Evolutionary conservation across 2,329 filamentous ascomycete genomes (phyloP), one percentile per base, ranked within the genome.

Genomic region (Colletotrichum sp.): DNA sequence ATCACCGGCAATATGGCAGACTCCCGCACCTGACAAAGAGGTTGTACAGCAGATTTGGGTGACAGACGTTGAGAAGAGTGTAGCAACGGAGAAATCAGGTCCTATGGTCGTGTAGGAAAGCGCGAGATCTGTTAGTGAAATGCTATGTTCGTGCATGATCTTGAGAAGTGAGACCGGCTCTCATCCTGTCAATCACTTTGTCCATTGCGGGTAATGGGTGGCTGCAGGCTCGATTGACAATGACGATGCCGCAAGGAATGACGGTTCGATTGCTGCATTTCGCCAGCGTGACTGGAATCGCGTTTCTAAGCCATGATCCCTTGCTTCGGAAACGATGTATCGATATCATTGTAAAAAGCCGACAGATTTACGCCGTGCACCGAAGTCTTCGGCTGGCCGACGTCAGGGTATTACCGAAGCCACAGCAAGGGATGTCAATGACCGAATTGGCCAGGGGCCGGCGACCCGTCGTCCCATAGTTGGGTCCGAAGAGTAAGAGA

Each of bases 101-200:
- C 48, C 27, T 11, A 32, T 32, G n/a, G 30, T 39, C 22, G 19
- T 27, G 52, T 66, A 30, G 34, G 15, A 44, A 57, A 34, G 60
- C 22, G 69, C 68, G 25, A 77, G 73, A 76, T 77, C 73, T 76
- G 64, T 66, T 30, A 69, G 34, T 30, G 25, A 32, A 12, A 39
- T 65, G 72, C 36, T 55, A 66, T 67, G 19, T 30, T 63, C 15
- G 69, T 76, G 75, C 73, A 77, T 76, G 69, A 77, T 76, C 69
- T 77, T 71, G 65, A 5, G 34, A 68, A 72, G 68, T 72, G 65
- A 75, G 48, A 69, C 72, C 30, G 30, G 16, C 12, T 27, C 36
- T 59, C 32, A 19, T 39, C 36, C 44, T 32, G 27, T 36, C 44
- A 65, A 25, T 68, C 30, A 22, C 19, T 19, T 28, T 25, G 36